Base-by-base conservation (phyloP, 2,329 filamentous ascomycete genomes). In the Colletotrichum tamarilloi region DNA sequence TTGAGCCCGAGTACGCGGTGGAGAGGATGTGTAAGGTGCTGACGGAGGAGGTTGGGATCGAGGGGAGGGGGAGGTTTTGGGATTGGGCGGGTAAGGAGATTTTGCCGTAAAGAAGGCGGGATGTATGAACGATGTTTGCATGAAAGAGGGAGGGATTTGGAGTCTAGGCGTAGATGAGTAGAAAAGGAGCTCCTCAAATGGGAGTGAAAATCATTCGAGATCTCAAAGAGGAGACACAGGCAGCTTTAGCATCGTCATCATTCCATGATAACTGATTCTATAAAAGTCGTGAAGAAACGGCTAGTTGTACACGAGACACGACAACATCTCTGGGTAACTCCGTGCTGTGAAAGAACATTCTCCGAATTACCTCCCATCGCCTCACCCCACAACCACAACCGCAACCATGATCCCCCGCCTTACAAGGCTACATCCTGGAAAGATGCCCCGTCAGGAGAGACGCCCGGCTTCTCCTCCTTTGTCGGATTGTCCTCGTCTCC, bases 1-100 rank as follows among this genome's bases (percentile, higher is more conserved):
- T 96, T 76, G 89, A 87, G 72, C 86, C 90, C 1, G 91, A 92
- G 74, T 92, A 88, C 78, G 91, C 92, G 24, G 93, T 90, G 0
- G 89, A 90, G 83, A 88, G 86, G 80, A 82, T 97, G 82, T 80
- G 92, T 30, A 84, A 87, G 42, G 90, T 95, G 8, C 81, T 92
- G 5, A 82, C 81, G 49, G 79, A 81, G 5, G 81, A 89, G 72
- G 85, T 89, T 68, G 79, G 80, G 1, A 53, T 87, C 14, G 84
- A 85, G 30, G 86, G 89, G 35, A 85, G 92, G 77, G 92, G 92
- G 1, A 86, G 84, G 77, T 93, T 90, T 77, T 93, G 90, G 90
- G 92, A 93, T 81, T 94, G 91, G 90, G 90, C 89, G 78, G 91
- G 90, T 1, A 85, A 90, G 73, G 91, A 93, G 80, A 84, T 93